These are phyloP conservation scores for Vigna unguiculata DNA, from an alignment of 306 rosid genomes.

Conservation along the genomic window DNA sequence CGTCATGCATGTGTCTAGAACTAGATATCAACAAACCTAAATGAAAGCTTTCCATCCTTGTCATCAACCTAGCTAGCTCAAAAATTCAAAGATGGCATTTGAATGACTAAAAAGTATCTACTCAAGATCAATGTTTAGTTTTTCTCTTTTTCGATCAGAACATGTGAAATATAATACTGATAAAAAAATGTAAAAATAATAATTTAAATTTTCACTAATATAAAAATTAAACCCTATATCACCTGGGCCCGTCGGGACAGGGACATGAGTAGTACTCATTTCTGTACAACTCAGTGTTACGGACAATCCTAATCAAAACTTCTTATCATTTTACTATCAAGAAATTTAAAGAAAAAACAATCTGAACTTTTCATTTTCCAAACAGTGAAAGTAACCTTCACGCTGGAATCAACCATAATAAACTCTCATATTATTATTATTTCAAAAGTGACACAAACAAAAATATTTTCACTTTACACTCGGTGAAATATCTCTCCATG, in stretches of 20 bases:
- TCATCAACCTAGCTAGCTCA: neutral
- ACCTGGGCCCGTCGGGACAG: neutral
- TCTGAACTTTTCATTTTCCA: neutral
- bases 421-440: neutral
- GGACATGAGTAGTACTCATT: conserved; percentile 38
- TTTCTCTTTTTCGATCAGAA: neutral
- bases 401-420: neutral
- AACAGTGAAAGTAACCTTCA: neutral
- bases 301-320: conserved; percentile 4
- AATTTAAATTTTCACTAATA: neutral
- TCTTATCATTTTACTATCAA: conserved; percentile 10
- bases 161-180: neutral
- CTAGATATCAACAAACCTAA: neutral
- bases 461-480: neutral
- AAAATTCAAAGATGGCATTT: neutral
- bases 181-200: too few species aligned
- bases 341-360: neutral
- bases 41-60: neutral
- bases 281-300: conserved; percentile 28
- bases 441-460: neutral
- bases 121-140: neutral
- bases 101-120: neutral
- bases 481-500: neutral
- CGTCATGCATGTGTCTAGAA: neutral
- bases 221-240: neutral